Evolutionary conservation across 2,329 filamentous ascomycete species (phyloP).

Genomic region (Pseudogymnoascus sp.): DNA sequence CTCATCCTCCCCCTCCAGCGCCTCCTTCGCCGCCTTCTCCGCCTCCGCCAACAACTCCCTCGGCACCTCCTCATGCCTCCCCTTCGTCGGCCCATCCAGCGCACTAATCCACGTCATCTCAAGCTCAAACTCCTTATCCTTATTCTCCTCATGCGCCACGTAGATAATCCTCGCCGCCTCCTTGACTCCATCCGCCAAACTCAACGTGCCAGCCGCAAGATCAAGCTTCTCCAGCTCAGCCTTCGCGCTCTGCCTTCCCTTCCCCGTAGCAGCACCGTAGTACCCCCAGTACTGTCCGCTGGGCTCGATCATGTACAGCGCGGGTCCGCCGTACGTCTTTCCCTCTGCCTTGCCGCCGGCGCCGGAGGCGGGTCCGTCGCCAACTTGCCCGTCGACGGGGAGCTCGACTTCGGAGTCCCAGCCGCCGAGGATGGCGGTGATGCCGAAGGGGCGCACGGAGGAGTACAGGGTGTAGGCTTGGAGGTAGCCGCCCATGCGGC

Average conservation of each 20-base stretch:
- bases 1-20: slow-evolving; percentile 78
- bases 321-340: slow-evolving; percentile 79
- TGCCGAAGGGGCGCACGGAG: slow-evolving; percentile 91
- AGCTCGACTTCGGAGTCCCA: slow-evolving; percentile 85
- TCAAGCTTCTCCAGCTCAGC: slow-evolving; percentile 98
- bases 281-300: slow-evolving; percentile 98
- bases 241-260: slow-evolving; percentile 94
- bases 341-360: slow-evolving; percentile 75
- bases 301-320: slow-evolving; percentile 98
- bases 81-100: slow-evolving; percentile 79
- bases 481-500: slow-evolving; percentile 90
- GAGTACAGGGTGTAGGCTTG: slow-evolving; percentile 98
- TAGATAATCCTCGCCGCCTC: slow-evolving; percentile 97
- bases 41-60: slow-evolving; percentile 87
- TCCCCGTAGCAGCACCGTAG: slow-evolving; percentile 95
- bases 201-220: slow-evolving; percentile 68
- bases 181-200: slow-evolving; percentile 82
- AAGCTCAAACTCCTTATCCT: slow-evolving; percentile 98
- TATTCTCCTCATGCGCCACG: slow-evolving; percentile 95
- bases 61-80: slow-evolving; percentile 87
- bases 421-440: slow-evolving; percentile 88
- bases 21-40: slow-evolving; percentile 84
- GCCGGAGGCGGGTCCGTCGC: slow-evolving; percentile 69
- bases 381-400: slow-evolving; percentile 85
- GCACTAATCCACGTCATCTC: slow-evolving; percentile 98